phyloP scores from a whole-genome alignment of 2,329 filamentous ascomycete species.

The Colletotrichum orbiculare region DNA sequence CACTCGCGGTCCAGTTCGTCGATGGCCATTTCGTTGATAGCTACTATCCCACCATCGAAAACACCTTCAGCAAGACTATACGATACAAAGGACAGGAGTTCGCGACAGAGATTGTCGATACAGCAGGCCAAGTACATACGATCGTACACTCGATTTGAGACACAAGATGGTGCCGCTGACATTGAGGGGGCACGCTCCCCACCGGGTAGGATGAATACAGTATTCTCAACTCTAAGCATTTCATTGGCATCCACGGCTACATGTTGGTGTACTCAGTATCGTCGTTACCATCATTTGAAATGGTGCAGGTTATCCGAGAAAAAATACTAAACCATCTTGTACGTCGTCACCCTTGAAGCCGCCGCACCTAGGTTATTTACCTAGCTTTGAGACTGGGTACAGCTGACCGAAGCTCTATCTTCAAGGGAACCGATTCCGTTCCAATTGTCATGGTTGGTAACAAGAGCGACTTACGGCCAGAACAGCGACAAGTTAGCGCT shows the following conservation, averaged over 20 bases:
- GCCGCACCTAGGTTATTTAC: not conserved
- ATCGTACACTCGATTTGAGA: not conserved
- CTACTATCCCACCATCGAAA: constrained; percentile 99
- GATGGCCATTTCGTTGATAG: constrained; percentile 98
- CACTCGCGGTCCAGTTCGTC: constrained; percentile 95
- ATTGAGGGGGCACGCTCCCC: constrained; percentile 19
- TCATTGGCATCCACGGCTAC: constrained; percentile 98
- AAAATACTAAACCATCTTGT: constrained; percentile 98
- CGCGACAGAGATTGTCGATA: constrained; percentile 97
- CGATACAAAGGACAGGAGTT: constrained; percentile 93
- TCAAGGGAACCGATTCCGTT: constrained; percentile 89
- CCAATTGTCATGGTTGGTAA: constrained; percentile 96
- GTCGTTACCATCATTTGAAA: constrained; percentile 94
- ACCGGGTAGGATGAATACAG: constrained; percentile 88
- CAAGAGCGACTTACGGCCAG: constrained; percentile 92
- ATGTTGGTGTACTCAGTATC: constrained; percentile 99
- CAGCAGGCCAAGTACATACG: constrained; percentile 83
- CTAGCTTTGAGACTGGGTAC: not conserved
- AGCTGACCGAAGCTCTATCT: constrained; percentile 18
- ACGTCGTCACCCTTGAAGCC: constrained; percentile 45
- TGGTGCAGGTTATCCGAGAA: constrained; percentile 94
- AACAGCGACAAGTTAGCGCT: constrained; percentile 88
- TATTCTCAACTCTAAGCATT: constrained; percentile 97
- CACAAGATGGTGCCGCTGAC: constrained; percentile 24
- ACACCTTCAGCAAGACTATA: constrained; percentile 97